Evolutionary conservation across 176 grass and related monocot species (phyloP).

Genomic region (Typha latifolia): DNA sequence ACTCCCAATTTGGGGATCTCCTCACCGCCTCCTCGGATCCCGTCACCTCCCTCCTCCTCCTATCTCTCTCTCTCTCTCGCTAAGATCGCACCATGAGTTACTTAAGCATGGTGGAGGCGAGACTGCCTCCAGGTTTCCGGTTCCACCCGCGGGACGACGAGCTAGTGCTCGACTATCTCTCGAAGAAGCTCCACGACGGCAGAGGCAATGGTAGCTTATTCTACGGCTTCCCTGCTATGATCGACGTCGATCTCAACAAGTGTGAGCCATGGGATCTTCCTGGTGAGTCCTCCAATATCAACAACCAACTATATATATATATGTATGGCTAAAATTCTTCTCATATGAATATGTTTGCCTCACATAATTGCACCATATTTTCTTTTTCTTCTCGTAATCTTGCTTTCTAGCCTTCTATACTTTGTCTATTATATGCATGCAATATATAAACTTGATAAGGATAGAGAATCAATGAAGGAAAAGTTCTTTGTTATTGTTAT

Average conservation of each 20-base stretch:
- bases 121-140: constrained; percentile 69
- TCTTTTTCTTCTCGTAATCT: too few species aligned
- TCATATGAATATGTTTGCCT: too few species aligned
- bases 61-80: constrained; percentile 17
- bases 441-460: too few species aligned
- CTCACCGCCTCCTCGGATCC: constrained; percentile 11
- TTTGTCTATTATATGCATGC: too few species aligned
- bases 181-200: constrained; percentile 32
- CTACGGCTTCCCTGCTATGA: constrained; percentile 29
- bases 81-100: constrained; percentile 34
- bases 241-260: constrained; percentile 98
- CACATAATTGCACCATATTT: not conserved
- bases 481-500: too few species aligned
- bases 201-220: not conserved
- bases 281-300: constrained; percentile 27
- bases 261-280: constrained; percentile 90
- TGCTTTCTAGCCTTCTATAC: too few species aligned
- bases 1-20: not conserved
- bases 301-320: too few species aligned
- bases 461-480: too few species aligned
- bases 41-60: not conserved
- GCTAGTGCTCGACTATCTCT: constrained; percentile 81
- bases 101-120: constrained; percentile 76
- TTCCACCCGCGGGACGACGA: constrained; percentile 85
- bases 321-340: too few species aligned